Base-by-base conservation (phyloP, 2,329 filamentous ascomycete species). In the Cordyceps cateniannulata region DNA sequence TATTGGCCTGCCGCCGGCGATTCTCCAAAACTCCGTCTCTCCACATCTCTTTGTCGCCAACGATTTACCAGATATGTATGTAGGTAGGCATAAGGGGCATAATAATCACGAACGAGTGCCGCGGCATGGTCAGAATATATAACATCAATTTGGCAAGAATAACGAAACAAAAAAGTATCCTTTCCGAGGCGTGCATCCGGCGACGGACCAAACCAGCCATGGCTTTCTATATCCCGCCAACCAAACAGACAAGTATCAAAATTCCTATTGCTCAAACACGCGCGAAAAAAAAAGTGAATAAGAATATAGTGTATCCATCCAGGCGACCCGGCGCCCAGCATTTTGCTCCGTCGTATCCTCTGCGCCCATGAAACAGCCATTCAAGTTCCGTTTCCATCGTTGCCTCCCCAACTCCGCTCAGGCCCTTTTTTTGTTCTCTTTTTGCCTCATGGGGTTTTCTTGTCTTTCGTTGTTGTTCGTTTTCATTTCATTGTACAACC, bases 201-300 rank as follows among this genome's bases (percentile, higher is more conserved):
- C 50, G 60, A 62, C 55, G 60, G 54, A 62, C 55, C 55, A 59
- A 59, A 59, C 56, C 55, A 62, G 49, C 59, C 59, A 53, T 61
- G 56, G 59, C 52, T 61, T 61, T 63, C 62, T 63, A 61, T 62
- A 63, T 45, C 65, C 63, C 59, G 61, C 59, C 50, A 49, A 49
- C 54, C 40, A 59, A 53, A 50, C 24, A 57, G 18, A 48, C 8
- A 66, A 62, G 35, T 35, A 49, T 42, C 50, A 55, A 22, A 20
- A 6, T 18, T 52, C 54, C 60, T 47, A 48, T 53, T 49, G 49
- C 58, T 54, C 27, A 61, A 63, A 44, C 55, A 60, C 29, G 32
- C 14, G 50, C 24, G 56, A 62, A 61, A 63, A 59, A 18, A 8
- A 53, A 42, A 27, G n/a, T n/a, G n/a, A 51, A 35, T 38, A 56